These are phyloP conservation scores for Drechslera avenae DNA, from an alignment of 2,329 filamentous ascomycete genomes.

Conservation along the genomic window DNA sequence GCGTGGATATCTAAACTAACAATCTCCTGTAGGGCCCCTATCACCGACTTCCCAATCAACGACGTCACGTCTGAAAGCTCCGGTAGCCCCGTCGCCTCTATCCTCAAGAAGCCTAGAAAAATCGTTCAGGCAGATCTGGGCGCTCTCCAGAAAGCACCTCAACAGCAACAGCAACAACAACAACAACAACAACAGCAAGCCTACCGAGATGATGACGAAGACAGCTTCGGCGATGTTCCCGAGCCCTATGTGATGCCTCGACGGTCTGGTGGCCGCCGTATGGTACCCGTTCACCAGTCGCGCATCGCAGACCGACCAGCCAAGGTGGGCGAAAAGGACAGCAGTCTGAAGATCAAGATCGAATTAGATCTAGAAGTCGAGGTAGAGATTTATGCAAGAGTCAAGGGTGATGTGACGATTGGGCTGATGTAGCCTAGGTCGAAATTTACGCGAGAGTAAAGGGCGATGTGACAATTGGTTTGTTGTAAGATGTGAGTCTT, in stretches of 20 bases:
- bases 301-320: slow-evolving; percentile 48
- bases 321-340: slow-evolving; percentile 45
- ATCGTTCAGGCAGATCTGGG: too few relatives aligned
- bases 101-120: too few relatives aligned
- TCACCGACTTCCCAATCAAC: too few relatives aligned
- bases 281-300: slow-evolving; percentile 44
- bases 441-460: slow-evolving; percentile 48
- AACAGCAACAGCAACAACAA: not conserved
- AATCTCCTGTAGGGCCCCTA: too few relatives aligned
- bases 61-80: too few relatives aligned
- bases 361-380: slow-evolving; percentile 48
- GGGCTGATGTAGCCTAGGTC: slow-evolving; percentile 46
- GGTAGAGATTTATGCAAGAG: slow-evolving; percentile 40
- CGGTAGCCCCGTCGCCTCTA: too few relatives aligned
- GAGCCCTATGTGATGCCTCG: too few relatives aligned
- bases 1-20: too few relatives aligned
- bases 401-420: slow-evolving; percentile 42
- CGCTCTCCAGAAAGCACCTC: too few relatives aligned
- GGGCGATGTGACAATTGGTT: slow-evolving; percentile 47
- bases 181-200: slow-evolving; percentile 14
- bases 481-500: slow-evolving; percentile 43
- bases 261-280: slow-evolving; percentile 19
- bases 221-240: too few relatives aligned
- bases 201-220: slow-evolving; percentile 18
- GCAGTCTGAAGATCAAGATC: slow-evolving; percentile 51